Conservation (phyloP, 768 basidiomycete genomes). For the Phylloporus sp. region DNA sequence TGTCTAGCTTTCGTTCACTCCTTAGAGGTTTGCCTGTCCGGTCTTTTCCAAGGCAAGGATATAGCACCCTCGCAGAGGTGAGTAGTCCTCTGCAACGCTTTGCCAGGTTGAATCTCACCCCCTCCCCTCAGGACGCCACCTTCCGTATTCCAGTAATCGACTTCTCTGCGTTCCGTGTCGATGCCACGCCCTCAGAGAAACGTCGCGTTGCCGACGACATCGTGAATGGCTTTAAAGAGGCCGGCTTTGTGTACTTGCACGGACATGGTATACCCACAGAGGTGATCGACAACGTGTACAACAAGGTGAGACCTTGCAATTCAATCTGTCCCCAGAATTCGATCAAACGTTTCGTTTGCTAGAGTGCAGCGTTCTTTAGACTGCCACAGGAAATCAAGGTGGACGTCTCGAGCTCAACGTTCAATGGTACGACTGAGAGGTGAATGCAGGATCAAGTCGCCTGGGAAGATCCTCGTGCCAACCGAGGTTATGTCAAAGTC, state of each 20-base stretch:
- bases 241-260: slow-evolving; percentile 74
- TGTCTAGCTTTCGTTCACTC: slow-evolving; percentile 17
- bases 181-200: slow-evolving; percentile 50
- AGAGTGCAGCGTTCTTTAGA: slow-evolving; percentile 77
- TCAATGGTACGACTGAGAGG: background rate
- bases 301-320: slow-evolving; percentile 43
- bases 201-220: slow-evolving; percentile 60
- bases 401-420: background rate
- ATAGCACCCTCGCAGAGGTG: slow-evolving; percentile 27
- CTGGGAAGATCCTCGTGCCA: slow-evolving; percentile 83
- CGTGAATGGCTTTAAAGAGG: slow-evolving; percentile 71
- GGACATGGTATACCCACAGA: slow-evolving; percentile 64
- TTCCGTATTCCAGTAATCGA: slow-evolving; percentile 75
- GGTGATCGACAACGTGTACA: slow-evolving; percentile 56
- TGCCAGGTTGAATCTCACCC: slow-evolving; percentile 6
- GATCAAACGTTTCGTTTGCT: background rate
- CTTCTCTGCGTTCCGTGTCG: slow-evolving; percentile 61
- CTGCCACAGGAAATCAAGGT: slow-evolving; percentile 63
- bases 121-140: slow-evolving; percentile 28
- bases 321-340: slow-evolving; percentile 1
- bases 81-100: background rate
- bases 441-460: slow-evolving; percentile 50
- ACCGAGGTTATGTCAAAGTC: slow-evolving; percentile 76
- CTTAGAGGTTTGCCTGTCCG: background rate
- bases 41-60: slow-evolving; percentile 9